Evolutionary conservation across 257 asterid species (phyloP), one percentile per base, ranked within the genome.

Genomic region (Ligustrum vulgare): DNA sequence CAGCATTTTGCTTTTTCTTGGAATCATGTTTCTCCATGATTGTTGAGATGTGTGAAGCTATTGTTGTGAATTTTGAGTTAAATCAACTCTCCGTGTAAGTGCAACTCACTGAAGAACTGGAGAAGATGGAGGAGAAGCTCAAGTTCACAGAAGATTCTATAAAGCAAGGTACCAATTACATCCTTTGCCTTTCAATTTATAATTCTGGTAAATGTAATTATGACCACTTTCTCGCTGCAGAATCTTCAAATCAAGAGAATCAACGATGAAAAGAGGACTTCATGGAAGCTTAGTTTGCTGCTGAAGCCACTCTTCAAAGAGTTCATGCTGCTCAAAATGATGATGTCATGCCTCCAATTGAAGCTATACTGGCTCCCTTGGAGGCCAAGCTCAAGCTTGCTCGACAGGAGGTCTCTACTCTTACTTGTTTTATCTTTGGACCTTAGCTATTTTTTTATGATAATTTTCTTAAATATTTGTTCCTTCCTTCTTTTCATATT

Each of bases 271-370:
- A 94, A 94, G 89, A 87, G 94, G 93, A 96, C 45, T 91, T 96
- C 56, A 89, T 94, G 96, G 96, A 96, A 54, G 99, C 98, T 54
- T 98, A 94, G 80, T 94, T 94, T 88, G 99, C 99, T 13, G 99
- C 99, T 36, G 99, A 94, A 83, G 99, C 98, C 75, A 92, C 98
- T 67, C 97, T 94, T 83, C 89, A 98, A 34, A 88, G 99, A 83
- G 99, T 94, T 77, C 99, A 94, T 78, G 93, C 94, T 80, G 97
- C 96, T 80, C 97, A 94, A 78, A 94, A 92, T 81, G 99, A 94
- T 73, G 99, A 94, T 78, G 98, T 92, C 77, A 94, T 94, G 97
- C 98, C 99, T 82, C 99, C 99, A 15, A 92, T 94, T 83, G 99
- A 94, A 89, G 98, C 99, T 66, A 92, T 94, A 69, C 87, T 94